These are phyloP conservation scores for Ashbya aceris DNA, from an alignment of 1,139 yeast species.

Conservation along the genomic window DNA sequence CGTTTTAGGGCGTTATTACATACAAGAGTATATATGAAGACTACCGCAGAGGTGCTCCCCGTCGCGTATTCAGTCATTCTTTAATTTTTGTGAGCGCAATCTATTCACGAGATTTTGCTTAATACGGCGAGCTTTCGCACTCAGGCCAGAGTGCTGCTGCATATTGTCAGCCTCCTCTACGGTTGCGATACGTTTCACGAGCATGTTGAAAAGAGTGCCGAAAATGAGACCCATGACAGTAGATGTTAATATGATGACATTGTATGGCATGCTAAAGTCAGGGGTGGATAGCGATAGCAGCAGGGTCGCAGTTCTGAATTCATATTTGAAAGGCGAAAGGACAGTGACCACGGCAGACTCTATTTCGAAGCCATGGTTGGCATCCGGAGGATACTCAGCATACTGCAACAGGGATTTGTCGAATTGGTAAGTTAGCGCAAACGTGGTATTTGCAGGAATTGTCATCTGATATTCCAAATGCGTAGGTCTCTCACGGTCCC, in stretches of 20 bases:
- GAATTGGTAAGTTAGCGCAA: slow-evolving; percentile 65
- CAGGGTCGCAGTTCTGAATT: slow-evolving; percentile 74
- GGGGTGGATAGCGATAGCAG: slow-evolving; percentile 89
- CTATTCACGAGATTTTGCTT: neutral
- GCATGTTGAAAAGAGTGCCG: slow-evolving; percentile 74
- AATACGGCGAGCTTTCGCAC: slow-evolving; percentile 1
- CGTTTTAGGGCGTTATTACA: slow-evolving; percentile 41
- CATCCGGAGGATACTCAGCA: slow-evolving; percentile 97
- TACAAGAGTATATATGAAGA: no score
- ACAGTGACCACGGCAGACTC: slow-evolving; percentile 79
- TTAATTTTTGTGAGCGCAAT: neutral
- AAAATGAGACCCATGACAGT: slow-evolving; percentile 89
- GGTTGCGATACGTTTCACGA: slow-evolving; percentile 67
- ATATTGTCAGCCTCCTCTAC: slow-evolving; percentile 66
- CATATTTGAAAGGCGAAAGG: slow-evolving; percentile 37
- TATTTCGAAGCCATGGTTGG: slow-evolving; percentile 93
- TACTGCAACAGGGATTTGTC: slow-evolving; percentile 79
- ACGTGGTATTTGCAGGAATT: slow-evolving; percentile 55
- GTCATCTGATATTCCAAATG: slow-evolving; percentile 62
- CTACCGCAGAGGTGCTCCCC: no score
- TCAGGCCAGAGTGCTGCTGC: no score
- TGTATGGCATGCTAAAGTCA: slow-evolving; percentile 98
- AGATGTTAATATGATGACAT: slow-evolving; percentile 88
- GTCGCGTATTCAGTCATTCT: neutral
- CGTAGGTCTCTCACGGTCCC: slow-evolving; percentile 73